phyloP scores from a whole-genome alignment of 2,329 filamentous ascomycete genomes.

The Ascochyta rabiei region DNA sequence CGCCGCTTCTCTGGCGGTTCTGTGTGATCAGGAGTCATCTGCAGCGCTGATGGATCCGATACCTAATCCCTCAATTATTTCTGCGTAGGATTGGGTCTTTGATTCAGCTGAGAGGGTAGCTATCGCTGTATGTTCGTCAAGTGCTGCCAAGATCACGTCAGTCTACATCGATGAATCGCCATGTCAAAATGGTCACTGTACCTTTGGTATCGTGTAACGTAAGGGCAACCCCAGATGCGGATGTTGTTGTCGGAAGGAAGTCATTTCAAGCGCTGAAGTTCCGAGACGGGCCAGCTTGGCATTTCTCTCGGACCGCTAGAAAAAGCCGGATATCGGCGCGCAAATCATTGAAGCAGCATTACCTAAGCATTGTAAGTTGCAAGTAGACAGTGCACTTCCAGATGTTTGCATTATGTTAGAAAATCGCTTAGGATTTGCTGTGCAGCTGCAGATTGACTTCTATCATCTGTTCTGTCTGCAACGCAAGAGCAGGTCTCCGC shows the following conservation, averaged over 20 bases:
- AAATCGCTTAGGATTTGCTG: too few relatives aligned
- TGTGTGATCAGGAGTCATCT: neutral
- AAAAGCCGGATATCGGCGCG: too few relatives aligned
- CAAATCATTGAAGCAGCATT: too few relatives aligned
- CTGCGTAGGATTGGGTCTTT: neutral
- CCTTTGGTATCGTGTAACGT: conserved; percentile 15
- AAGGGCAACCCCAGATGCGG: conserved; percentile 6
- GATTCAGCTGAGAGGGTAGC: neutral
- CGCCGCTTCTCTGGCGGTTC: conserved; percentile 29
- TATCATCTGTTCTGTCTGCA: too few relatives aligned
- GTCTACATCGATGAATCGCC: neutral
- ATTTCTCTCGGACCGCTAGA: neutral
- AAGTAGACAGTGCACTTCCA: too few relatives aligned
- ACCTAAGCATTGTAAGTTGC: too few relatives aligned
- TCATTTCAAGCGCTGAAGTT: neutral
- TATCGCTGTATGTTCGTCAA: neutral
- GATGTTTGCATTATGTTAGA: too few relatives aligned
- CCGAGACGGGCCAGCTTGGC: conserved; percentile 1
- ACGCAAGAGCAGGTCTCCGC: neutral
- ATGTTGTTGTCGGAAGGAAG: conserved; percentile 11
- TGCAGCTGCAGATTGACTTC: too few relatives aligned
- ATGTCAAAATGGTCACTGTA: neutral
- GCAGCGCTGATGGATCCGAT: neutral
- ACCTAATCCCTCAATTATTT: neutral
- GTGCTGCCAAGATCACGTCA: conserved; percentile 3